Conservation (phyloP, 306 rosid genomes). For the Lithocarpus polystachyus region DNA sequence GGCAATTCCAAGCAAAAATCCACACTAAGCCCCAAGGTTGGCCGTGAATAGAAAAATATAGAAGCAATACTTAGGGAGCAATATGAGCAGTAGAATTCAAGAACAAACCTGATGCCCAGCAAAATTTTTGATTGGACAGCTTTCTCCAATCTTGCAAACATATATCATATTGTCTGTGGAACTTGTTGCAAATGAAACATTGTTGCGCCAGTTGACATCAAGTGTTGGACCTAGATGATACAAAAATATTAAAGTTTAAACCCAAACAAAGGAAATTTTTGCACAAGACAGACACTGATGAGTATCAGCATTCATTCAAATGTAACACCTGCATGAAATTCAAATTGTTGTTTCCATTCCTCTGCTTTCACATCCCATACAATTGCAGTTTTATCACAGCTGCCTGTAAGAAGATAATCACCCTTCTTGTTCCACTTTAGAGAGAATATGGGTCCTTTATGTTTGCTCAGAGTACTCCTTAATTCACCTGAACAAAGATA, state of each 20-base stretch:
- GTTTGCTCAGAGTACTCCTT: slow-evolving; percentile 73
- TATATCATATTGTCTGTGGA: slow-evolving; percentile 82
- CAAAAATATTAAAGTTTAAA: slow-evolving; percentile 11
- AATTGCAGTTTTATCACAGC: slow-evolving; percentile 92
- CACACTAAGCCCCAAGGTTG: neutral
- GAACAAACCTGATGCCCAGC: slow-evolving; percentile 78
- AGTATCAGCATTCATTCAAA: neutral
- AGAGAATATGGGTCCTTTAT: slow-evolving; percentile 88
- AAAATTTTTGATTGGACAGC: slow-evolving; percentile 65
- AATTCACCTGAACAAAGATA: slow-evolving; percentile 62
- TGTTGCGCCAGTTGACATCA: slow-evolving; percentile 94
- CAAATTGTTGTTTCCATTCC: slow-evolving; percentile 89
- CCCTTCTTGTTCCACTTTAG: slow-evolving; percentile 96
- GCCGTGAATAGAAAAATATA: neutral
- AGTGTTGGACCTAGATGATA: slow-evolving; percentile 74
- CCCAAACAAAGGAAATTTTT: slow-evolving; percentile 9
- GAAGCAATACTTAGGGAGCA: neutral
- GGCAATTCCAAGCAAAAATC: slow-evolving; percentile 9
- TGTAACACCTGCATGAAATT: slow-evolving; percentile 73
- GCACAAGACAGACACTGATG: neutral
- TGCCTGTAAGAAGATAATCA: slow-evolving; percentile 90
- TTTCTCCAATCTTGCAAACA: slow-evolving; percentile 91
- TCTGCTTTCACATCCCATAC: slow-evolving; percentile 92
- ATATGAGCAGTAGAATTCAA: neutral
- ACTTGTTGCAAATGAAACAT: slow-evolving; percentile 82